Evolutionary conservation across 495 filamentous ascomycete genomes (phyloP).

Genomic region (Darksidea phi): DNA sequence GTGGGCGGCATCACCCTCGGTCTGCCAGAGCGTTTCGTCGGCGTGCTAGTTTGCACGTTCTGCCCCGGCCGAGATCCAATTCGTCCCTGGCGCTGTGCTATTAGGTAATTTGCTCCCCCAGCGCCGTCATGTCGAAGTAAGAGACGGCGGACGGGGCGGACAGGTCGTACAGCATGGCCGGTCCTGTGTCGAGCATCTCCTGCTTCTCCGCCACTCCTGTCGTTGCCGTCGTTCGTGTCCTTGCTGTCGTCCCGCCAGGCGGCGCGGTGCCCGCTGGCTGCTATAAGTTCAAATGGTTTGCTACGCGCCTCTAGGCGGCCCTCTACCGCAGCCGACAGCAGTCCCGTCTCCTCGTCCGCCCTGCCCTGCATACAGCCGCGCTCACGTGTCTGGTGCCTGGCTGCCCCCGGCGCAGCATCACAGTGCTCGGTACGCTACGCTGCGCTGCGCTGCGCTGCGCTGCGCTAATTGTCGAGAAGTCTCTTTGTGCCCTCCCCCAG

Average conservation of each 20-base stretch:
- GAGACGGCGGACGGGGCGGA: not conserved
- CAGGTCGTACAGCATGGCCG: slow-evolving; percentile 22
- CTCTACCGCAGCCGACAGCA: no score
- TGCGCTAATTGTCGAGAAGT: not conserved
- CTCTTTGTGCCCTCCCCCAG: slow-evolving; percentile 30
- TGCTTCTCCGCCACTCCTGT: slow-evolving; percentile 26
- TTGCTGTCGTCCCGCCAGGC: no score
- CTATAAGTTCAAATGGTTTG: no score
- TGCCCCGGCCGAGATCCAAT: slow-evolving; percentile 19
- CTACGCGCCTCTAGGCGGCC: no score
- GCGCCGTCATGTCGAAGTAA: slow-evolving; percentile 13
- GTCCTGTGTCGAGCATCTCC: slow-evolving; percentile 24
- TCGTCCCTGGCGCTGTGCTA: slow-evolving; percentile 14
- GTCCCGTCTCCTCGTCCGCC: no score
- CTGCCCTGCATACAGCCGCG: slow-evolving; percentile 20
- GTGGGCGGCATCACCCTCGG: not conserved
- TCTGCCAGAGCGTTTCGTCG: not conserved
- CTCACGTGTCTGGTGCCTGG: not conserved
- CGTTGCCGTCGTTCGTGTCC: not conserved
- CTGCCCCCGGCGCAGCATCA: not conserved
- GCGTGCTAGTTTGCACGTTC: slow-evolving; percentile 26
- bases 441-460: not conserved
- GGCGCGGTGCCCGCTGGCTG: no score
- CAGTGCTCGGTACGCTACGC: not conserved
- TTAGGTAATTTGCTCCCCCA: slow-evolving; percentile 31